Evolutionary conservation across 208 protist genomes (phyloP), one percentile per base, ranked within the genome.

Genomic region (Lotmaria passim): DNA sequence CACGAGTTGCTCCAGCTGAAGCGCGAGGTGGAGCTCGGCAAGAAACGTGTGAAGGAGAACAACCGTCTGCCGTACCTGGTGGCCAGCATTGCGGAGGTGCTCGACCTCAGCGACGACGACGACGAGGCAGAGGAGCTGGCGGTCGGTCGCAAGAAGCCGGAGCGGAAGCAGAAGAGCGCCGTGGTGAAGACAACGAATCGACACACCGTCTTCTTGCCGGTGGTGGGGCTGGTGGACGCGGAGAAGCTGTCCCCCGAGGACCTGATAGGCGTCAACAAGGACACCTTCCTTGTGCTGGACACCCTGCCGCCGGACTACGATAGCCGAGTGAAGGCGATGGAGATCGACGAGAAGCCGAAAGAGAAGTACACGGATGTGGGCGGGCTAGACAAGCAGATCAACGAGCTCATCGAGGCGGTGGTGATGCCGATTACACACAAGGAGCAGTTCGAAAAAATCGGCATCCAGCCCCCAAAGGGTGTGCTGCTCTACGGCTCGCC

Each of bases 291-390:
- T 15, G 96, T 99, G 55, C 87, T 99, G 4, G 99, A 99, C 80
- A 99, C 91, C 24, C 89, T 99, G 19, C 99, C 99, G n/a, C 82
- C 97, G 21, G 98, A 99, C 93, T 99, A 99, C 82, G 99, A 99
- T 85, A 97, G 97, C 41, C 98, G 99, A 23, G 99, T 99, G n/a
- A 99, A 99, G 87, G 98, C 99, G 33, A 99, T 99, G 99, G 98
- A 99, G 83, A 98, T 99, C 34, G 99, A 99, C 58, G 98, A 99
- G 76, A 97, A 96, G 79, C 99, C 99, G 36, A 99, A 97, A 62
- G 99, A 99, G 72, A 97, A 98, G 67, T 99, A 99, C 82, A 96
- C 86, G 17, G 98, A 99, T 64, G 93, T 99, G 51, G 99, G 99
- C 36, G 99, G 99, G 8, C 88, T 99, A 17, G 98, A 99, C 78